Evolutionary conservation across 768 basidiomycete genomes (phyloP), one percentile per base, ranked within the genome.

Genomic region (Dictyophora rubrovolvata): DNA sequence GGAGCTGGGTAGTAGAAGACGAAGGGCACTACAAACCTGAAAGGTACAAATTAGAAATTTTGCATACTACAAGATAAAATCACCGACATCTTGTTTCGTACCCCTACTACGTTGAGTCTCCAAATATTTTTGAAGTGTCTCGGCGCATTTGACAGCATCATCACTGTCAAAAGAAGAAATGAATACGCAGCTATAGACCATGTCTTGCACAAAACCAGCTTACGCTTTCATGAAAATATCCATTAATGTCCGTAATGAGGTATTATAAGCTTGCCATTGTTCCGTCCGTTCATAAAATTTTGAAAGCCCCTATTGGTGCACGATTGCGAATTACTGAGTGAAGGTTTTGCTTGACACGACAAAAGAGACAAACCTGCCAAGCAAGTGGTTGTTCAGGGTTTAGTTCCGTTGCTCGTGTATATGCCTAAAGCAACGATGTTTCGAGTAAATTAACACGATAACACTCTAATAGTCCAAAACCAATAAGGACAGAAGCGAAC

Each of bases 91-190:
- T 60, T 73, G 67, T 23, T 75, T 74, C 4, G 80, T 79, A 5
- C 88, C 89, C 61, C 83, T 75, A 50, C 79, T 73, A 50, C 82
- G 76, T 35, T 80, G 79, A 1, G 84, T 68, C 4, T 82, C 78
- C 16, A 97, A 72, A 33, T 90, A 70, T 65, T 85, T 91, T 66
- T 96, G 91, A 48, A 95, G 67, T 1, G 77, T 74, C 68, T 93
- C 89, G 1, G 89, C 93, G 60, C 86, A 88, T 72, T 89, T 95
- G 5, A 74, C 73, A 0, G 77, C 79, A 66, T 98, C 93, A 42
- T 80, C 73, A 4, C 93, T 93, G 64, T 14, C 11, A 36, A 37
- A 49, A 9, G 28, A 14, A 16, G 42, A 56, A 48, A 56, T 48
- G 17, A 16, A 35, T 23, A 20, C 20, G 10, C 33, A 12, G 37